Base-by-base conservation (phyloP, 257 asterid genomes). In the Oldenlandia corymbosa region DNA sequence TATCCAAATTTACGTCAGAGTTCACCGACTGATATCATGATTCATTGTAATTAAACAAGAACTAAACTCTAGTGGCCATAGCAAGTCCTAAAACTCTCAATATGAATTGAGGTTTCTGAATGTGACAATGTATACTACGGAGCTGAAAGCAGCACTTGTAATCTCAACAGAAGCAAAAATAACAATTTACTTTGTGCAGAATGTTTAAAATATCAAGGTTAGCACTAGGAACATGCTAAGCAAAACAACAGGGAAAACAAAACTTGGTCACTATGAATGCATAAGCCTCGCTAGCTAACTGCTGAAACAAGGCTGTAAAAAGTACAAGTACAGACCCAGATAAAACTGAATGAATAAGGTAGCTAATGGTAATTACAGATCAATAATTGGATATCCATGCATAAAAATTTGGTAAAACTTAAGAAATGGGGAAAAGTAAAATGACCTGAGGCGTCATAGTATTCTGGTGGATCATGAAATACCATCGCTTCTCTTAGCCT, bases 401-500 rank as follows among this genome's bases (percentile, higher is more conserved):
- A 23, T 0, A 17, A 21, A 62, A 60, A 2, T 7, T 1, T 17
- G 41, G 14, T 24, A 23, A 45, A 63, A 32, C 54, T 46, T 16
- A 2, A 60, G 20, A 12, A 1, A 42, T 34, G 36, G 58, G 60
- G 48, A 55, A 56, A 69, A 26, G 28, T 48, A 61, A 13, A 62
- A 51, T 73, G 76, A 93, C 99, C 97, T 83, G 96, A 85, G 43
- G 85, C 62, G 68, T 93, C 87, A 65, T 81, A 93, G 73, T 93
- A 93, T 73, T 93, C 96, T 0, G 86, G 95, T 51, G 94, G 93
- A 79, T 93, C 99, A 69, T 80, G 78, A 66, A 93, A 93, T 41
- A 84, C 69, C 96, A 80, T 93, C 73, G 86, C 99, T 78, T 93
- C 99, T 66, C 99, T 96, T 59, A 93, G 77, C 62, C 99, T 84